Evolutionary conservation across 352 stramenopile species (phyloP).

Genomic region (Pythium brassicae): DNA sequence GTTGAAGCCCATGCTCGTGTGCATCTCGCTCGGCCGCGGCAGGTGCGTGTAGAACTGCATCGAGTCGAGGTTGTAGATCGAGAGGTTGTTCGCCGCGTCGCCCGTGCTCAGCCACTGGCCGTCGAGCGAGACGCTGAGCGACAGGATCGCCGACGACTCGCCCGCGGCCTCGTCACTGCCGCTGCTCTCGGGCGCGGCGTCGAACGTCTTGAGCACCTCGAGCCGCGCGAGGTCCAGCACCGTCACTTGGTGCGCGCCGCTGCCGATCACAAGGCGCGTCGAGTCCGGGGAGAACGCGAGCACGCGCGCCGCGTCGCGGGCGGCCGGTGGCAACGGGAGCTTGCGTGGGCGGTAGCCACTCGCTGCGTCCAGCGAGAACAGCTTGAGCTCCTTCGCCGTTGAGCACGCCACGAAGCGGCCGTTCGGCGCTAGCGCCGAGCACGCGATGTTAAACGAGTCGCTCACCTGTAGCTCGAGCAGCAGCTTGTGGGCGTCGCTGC

Average conservation of each 20-base stretch:
- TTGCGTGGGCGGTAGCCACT: constrained; percentile 55
- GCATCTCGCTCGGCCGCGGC: constrained; percentile 60
- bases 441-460: constrained; percentile 75
- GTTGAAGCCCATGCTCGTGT: constrained; percentile 78
- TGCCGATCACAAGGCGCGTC: constrained; percentile 67
- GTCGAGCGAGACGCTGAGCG: constrained; percentile 71
- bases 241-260: constrained; percentile 57
- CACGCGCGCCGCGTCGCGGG: constrained; percentile 49
- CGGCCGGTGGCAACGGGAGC: constrained; percentile 30
- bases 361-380: constrained; percentile 74
- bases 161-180: constrained; percentile 4
- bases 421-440: constrained; percentile 78
- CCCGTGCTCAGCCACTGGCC: constrained; percentile 76
- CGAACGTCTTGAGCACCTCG: constrained; percentile 74
- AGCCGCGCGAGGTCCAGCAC: constrained; percentile 70
- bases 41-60: constrained; percentile 80
- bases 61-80: constrained; percentile 83
- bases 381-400: constrained; percentile 80
- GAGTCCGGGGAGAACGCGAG: constrained; percentile 78
- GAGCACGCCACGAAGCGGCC: constrained; percentile 84
- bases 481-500: constrained; percentile 39
- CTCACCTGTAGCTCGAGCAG: constrained; percentile 81
- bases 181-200: constrained; percentile 20
- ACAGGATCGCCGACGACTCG: constrained; percentile 42
- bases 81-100: constrained; percentile 63